Base-by-base conservation (phyloP, 371 early-diverging fungal genomes). In the Mucor lusitanicus region DNA sequence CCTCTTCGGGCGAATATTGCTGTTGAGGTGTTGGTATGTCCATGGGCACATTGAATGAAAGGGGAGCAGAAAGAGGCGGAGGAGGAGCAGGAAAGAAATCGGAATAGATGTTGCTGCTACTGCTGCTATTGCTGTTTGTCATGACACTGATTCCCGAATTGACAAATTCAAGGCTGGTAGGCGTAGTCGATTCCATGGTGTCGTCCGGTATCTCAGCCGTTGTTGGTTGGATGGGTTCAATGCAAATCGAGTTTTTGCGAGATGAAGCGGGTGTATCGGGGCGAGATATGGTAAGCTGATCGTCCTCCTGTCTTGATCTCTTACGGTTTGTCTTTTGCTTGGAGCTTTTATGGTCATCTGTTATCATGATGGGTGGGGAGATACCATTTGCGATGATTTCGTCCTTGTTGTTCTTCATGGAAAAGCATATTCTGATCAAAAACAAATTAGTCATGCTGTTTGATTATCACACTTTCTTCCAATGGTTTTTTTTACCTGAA, bases 331-430 rank as follows among this genome's bases (percentile, higher is more conserved):
- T 61, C 70, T 77, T 79, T 50, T 78, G 76, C 55, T 78, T 77
- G 25, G 72, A 71, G 11, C 91, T 88, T 71, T 96, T 96, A 82
- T 96, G 96, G 73, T 96, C 96, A 70, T 96, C 96, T 11, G 96
- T 96, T 63, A 96, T 94, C 90, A 96, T 87, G 56, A 96, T 92
- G 13, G 95, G 93, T 3, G 95, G 91, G 3, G 95, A 92, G 28
- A 88, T 79, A 37, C 92, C 94, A 5, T 84, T 80, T 15, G 93
- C 93, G 27, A 94, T 78, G 17, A 87, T 70, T 19, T 78, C 63
- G 61, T 84, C 87, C 61, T 76, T 66, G 65, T 83, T 30, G 56
- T 73, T 62, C 21, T 66, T 66, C 68, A 74, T 64, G 11, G 32
- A 87, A 73, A 95, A 95, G 11, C 95, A 93, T 9, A 87, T 77